These are phyloP conservation scores for Nakazawaea pomicola DNA, from an alignment of 805 yeast species.

Conservation along the genomic window DNA sequence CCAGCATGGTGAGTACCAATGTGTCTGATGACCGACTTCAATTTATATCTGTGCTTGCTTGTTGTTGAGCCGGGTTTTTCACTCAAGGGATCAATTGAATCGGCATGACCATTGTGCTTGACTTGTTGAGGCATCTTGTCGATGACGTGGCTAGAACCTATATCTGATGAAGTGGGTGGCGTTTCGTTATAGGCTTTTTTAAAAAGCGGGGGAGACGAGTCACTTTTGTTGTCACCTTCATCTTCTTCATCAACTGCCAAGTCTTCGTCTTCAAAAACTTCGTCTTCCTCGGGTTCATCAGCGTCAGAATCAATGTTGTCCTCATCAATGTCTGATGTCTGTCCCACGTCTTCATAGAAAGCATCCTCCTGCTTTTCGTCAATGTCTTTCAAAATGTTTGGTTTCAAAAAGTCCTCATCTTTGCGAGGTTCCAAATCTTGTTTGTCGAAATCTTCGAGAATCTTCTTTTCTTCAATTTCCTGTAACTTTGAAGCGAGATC, in stretches of 20 bases:
- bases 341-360: slow-evolving; percentile 19
- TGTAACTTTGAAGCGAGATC: slow-evolving; percentile 18
- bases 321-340: slow-evolving; percentile 17
- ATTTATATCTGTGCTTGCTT: slow-evolving; percentile 37
- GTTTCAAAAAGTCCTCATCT: slow-evolving; percentile 6
- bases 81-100: not conserved
- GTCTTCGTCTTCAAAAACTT: slow-evolving; percentile 17
- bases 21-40: slow-evolving; percentile 76
- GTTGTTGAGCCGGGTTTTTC: not conserved
- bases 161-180: slow-evolving; percentile 8
- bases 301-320: slow-evolving; percentile 13
- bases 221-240: slow-evolving; percentile 1
- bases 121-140: not conserved
- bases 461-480: slow-evolving; percentile 15
- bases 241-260: slow-evolving; percentile 13
- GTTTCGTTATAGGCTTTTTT: slow-evolving; percentile 2
- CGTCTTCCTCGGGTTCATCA: slow-evolving; percentile 17
- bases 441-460: slow-evolving; percentile 31
- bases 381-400: slow-evolving; percentile 14
- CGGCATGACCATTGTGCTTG: not conserved
- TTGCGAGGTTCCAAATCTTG: slow-evolving; percentile 23
- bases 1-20: slow-evolving; percentile 86
- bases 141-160: not conserved
- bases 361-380: slow-evolving; percentile 21
- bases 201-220: slow-evolving; percentile 2